A percentile compares a stretch with the other conserved stretches of the same genome.
These are phyloP conservation scores for Coemansia sp. DNA, from an alignment of 192 early-diverging fungal genomes.

Conservation along the genomic window DNA sequence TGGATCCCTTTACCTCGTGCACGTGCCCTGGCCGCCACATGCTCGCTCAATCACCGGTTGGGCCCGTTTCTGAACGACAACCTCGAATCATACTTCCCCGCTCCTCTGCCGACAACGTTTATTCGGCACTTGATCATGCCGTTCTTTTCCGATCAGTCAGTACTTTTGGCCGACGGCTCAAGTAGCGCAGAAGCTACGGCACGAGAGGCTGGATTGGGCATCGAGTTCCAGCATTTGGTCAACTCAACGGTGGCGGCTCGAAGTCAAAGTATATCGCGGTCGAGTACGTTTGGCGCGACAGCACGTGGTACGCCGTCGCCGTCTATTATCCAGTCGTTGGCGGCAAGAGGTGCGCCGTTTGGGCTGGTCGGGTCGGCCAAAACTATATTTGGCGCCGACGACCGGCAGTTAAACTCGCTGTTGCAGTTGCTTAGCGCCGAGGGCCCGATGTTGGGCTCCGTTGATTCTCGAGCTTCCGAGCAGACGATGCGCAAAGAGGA, in stretches of 20 bases:
- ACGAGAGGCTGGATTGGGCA: slow-evolving; percentile 27
- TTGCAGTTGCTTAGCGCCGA: slow-evolving; percentile 52
- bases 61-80: slow-evolving; percentile 76
- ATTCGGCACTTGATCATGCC: slow-evolving; percentile 54
- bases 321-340: slow-evolving; percentile 53
- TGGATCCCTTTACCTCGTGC: slow-evolving; percentile 91
- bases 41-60: slow-evolving; percentile 73
- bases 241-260: slow-evolving; percentile 25
- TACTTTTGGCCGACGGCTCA: slow-evolving; percentile 13
- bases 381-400: slow-evolving; percentile 45
- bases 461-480: background rate
- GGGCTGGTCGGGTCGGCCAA: slow-evolving; percentile 35
- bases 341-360: slow-evolving; percentile 19
- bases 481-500: background rate
- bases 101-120: slow-evolving; percentile 58
- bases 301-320: slow-evolving; percentile 51
- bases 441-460: slow-evolving; percentile 43
- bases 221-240: slow-evolving; percentile 43
- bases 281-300: slow-evolving; percentile 50
- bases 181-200: slow-evolving; percentile 14
- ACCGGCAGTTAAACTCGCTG: slow-evolving; percentile 40
- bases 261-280: slow-evolving; percentile 36
- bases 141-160: slow-evolving; percentile 40
- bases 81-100: slow-evolving; percentile 65
- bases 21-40: slow-evolving; percentile 76